Conservation (phyloP, 192 early-diverging fungal genomes). For the Coemansia sp. region DNA sequence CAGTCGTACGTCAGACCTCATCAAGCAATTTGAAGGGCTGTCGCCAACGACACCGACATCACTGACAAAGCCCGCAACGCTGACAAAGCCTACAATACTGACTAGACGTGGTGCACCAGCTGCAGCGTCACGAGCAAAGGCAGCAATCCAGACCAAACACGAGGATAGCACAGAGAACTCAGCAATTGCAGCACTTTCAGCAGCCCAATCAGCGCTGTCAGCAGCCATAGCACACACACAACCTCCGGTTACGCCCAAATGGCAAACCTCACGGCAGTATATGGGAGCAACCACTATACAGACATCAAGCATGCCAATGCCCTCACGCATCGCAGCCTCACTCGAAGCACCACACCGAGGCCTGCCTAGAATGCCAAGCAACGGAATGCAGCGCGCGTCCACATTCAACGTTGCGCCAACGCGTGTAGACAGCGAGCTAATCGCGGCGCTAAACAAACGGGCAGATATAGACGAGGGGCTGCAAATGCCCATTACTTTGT, state of each 20-base stretch:
- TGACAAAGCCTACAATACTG: background rate
- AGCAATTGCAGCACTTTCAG: background rate
- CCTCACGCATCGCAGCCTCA: background rate
- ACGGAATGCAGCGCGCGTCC: background rate
- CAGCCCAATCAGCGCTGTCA: constrained; percentile 9
- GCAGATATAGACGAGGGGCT: constrained; percentile 27
- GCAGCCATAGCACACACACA: constrained; percentile 5
- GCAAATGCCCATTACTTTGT: constrained; percentile 21
- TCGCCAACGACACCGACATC: background rate
- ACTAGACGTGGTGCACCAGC: background rate
- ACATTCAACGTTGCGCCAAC: background rate
- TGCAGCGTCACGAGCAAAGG: background rate
- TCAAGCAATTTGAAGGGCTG: constrained; percentile 41
- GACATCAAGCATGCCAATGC: background rate
- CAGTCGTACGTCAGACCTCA: constrained; percentile 38
- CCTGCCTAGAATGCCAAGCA: background rate
- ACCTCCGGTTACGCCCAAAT: background rate
- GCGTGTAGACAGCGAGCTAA: background rate
- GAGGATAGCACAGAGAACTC: background rate
- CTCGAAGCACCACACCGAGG: background rate
- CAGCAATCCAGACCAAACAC: background rate
- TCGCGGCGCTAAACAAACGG: constrained; percentile 28
- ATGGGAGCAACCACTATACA: background rate
- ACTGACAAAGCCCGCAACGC: background rate
- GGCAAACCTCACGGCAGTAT: background rate